These are phyloP conservation scores for Citeromyces matritensis DNA, from an alignment of 805 yeast genomes.

Conservation along the genomic window DNA sequence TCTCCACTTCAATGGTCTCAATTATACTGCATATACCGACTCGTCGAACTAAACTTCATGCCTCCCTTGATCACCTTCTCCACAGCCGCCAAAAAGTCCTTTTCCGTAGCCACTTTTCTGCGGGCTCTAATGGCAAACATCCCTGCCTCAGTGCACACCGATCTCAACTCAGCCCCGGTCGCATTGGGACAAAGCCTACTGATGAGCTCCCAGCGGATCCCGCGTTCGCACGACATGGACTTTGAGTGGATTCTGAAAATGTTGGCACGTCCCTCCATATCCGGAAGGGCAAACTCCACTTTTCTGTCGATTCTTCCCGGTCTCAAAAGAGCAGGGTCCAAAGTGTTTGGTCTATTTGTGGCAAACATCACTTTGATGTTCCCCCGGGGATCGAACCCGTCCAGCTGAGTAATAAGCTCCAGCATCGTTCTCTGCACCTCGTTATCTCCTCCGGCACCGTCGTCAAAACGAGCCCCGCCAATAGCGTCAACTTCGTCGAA, in stretches of 20 bases:
- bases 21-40: slow-evolving; percentile 97
- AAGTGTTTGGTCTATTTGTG: slow-evolving; percentile 93
- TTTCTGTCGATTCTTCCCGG: slow-evolving; percentile 99
- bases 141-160: slow-evolving; percentile 99
- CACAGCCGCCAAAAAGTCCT: slow-evolving; percentile 94
- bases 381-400: slow-evolving; percentile 98
- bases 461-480: slow-evolving; percentile 99
- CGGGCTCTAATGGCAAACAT: slow-evolving; percentile 99
- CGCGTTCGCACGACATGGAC: slow-evolving; percentile 95
- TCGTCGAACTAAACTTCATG: slow-evolving; percentile 92
- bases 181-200: slow-evolving; percentile 96
- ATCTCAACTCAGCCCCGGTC: slow-evolving; percentile 96
- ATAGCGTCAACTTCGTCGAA: slow-evolving; percentile 98
- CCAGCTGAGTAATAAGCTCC: slow-evolving; percentile 93
- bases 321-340: slow-evolving; percentile 94
- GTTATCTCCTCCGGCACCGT: slow-evolving; percentile 98
- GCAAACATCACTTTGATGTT: slow-evolving; percentile 99
- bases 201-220: slow-evolving; percentile 96
- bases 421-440: slow-evolving; percentile 99
- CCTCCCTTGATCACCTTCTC: slow-evolving; percentile 98
- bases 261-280: slow-evolving; percentile 94
- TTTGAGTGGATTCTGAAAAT: slow-evolving; percentile 95
- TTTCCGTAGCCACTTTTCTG: slow-evolving; percentile 95
- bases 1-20: slow-evolving; percentile 19
- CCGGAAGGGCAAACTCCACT: slow-evolving; percentile 94